Evolutionary conservation across 805 yeast genomes (phyloP), one percentile per base, ranked within the genome.

Genomic region (Pichia scutulata): DNA sequence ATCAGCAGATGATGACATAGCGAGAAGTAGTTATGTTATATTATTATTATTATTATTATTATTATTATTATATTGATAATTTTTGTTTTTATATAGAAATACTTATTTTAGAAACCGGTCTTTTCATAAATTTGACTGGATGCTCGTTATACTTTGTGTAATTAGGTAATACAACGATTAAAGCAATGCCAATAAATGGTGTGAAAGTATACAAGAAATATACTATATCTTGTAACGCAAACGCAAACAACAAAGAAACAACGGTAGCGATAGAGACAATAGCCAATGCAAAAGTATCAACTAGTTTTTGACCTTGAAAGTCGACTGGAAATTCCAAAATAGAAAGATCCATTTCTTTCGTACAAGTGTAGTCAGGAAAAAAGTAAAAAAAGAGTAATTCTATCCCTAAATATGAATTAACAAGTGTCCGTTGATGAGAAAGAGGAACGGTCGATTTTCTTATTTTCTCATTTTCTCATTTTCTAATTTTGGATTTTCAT

Each of bases 121-220:
- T 50, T 43, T 60, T 56, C 36, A 77, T 70, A 80, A 82, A 84
- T 56, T 61, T 63, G 25, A 73, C 67, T 33, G 77, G 78, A 52
- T 76, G 63, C 56, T 70, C 67, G 47, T 72, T 82, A 61, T 76
- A 85, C 8, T 63, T 55, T 3, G 83, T 73, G 73, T 82, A 85
- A 24, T 84, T 74, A 28, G 89, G 88, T 21, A 80, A 66, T 4
- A 73, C 74, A 6, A 73, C 57, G 7, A 74, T 48, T 12, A 70
- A 50, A 2, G 72, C 60, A 3, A 71, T 25, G 1, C 68, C 30
- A 19, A 70, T 57, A 22, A 72, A 60, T 12, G 65, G 64, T 12
- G 63, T 69, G 60, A 77, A 76, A 13, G 71, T 57, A 46, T 64
- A 64, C 22, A 78, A 54, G 8, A 76, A 59, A 41, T 63, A 55